A percentile compares a stretch with the other conserved stretches of the same genome.
These are phyloP conservation scores for Ceratocystis huliohia DNA, from an alignment of 2,329 filamentous ascomycete genomes.

Conservation along the genomic window DNA sequence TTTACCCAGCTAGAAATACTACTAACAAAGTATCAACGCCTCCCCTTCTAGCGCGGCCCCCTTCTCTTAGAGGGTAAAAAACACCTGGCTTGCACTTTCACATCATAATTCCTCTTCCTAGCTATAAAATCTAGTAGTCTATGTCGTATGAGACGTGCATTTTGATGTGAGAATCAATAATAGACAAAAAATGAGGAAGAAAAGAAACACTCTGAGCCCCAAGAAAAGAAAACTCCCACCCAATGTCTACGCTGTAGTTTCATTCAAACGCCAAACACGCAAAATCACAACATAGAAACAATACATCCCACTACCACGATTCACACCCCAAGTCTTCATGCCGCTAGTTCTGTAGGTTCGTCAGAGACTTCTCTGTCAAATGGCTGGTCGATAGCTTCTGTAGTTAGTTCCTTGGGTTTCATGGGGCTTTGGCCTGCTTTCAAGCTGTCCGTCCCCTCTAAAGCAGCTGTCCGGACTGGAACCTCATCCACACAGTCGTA, in stretches of 20 bases:
- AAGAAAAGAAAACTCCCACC: constrained; percentile 5
- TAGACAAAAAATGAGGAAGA: constrained; percentile 7
- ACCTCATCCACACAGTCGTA: constrained; percentile 61
- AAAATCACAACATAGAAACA: background rate
- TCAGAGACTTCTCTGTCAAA: background rate
- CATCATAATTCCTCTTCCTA: no score
- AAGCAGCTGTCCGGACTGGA: constrained; percentile 32
- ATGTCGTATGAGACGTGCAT: background rate
- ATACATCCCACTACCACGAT: background rate
- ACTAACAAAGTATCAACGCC: no score
- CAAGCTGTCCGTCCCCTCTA: constrained; percentile 2
- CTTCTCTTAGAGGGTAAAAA: no score
- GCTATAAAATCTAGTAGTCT: background rate
- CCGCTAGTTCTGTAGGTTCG: background rate
- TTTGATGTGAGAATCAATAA: background rate
- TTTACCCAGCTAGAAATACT: background rate
- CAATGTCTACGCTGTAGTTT: background rate
- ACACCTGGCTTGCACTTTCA: no score
- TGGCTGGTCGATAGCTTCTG: background rate
- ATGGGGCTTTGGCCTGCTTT: background rate
- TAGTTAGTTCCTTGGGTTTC: background rate
- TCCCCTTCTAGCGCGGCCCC: no score
- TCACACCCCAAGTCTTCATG: background rate
- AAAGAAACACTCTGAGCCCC: constrained; percentile 1
- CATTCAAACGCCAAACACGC: constrained; percentile 3